Base-by-base conservation (phyloP, 257 asterid species). In the Plectranthus barbatus region DNA sequence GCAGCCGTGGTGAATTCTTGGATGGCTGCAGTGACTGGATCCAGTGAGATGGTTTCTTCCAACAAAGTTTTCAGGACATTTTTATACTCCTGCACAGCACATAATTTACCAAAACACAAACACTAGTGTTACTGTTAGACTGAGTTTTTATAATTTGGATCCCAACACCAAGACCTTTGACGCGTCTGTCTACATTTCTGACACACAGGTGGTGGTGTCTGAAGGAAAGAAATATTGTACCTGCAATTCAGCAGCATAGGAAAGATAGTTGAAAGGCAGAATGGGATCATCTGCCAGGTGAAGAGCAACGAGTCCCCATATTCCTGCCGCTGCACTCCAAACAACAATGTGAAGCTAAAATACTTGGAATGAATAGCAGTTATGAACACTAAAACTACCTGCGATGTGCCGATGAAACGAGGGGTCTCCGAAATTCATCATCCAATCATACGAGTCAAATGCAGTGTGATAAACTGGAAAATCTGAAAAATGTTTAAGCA, bases 391-490 rank as follows among this genome's bases (percentile, higher is more conserved):
- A 66, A 64, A 53, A 31, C 52, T 71, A 91, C 98, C 93, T 68
- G 99, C 74, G 19, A 85, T 89, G 17, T 92, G 98, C 34, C 98
- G 93, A 52, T 83, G 87, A 76, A 92, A 92, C 53, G 77, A 68
- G 40, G 98, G 98, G 71, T 92, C 98, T 51, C 98, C 98, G 50
- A 55, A 58, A 19, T 75, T 86, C 62, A 41, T 40, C 95, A 89
- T 89, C 98, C 98, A 92, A 46, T 82, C 83, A 68, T 84, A 92
- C 56, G 98, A 84, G 78, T 92, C 98, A 41, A 81, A 92, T 59
- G 93, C 93, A 29, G 98, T 89, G 80, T 92, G 98, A 79, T 92
- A 92, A 64, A 86, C 97, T 11, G 98, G 88, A 74, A 85, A 92
- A 60, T 84, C 98, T 86, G 95, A 80, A 76, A 26, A 26, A 26